Evolutionary conservation across 495 filamentous ascomycete genomes (phyloP), one percentile per base, ranked within the genome.

Genomic region (Lasiosphaeria miniovina): DNA sequence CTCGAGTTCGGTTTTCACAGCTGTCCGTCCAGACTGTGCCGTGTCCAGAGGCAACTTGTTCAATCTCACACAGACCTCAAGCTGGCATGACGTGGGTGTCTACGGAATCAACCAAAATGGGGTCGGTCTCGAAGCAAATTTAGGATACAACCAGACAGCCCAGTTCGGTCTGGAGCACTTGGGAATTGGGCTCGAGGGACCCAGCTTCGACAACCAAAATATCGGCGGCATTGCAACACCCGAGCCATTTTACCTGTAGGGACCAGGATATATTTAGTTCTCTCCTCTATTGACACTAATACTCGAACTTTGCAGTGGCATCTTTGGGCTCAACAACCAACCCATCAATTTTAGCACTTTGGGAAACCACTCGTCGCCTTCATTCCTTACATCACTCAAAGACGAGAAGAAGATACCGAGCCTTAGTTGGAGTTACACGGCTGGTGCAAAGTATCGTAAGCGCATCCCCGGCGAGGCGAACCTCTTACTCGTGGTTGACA

Each of bases 391-490:
- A 15, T 71, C 74, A 0, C 63, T 85, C 12, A 80, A 74, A 60
- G 66, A 78, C 36, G 66, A 80, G 31, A 71, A 71, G 7, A 53
- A 68, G 11, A 82, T 84, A 14, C 76, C 80, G 12, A 83, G 80
- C 61, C 46, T 80, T 35, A 79, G 77, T 34, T 84, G 75, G 71
- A 80, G 77, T 40, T 85, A 84, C 68, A 85, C 83, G 12, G 83
- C 81, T 15, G 83, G 82, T 17, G 78, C 78, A 14, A 71, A 73
- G 43, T 85, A 85, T 63, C 77, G 77, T 71, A 65, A 59, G 75
- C 24, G 24, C 2, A 24, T 24, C 24, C 24, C 24, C 24, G 24
- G 24, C 24, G 24, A 24, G 24, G 24, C 24, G 24, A 24, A 24
- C 24, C 24, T 24, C 24, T 24, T 24, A 46, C 41, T 45, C 41